Percentiles rank a stretch among this genome's conserved stretches.
Evolutionary conservation across 1,139 yeast species (phyloP).

Genomic region (Pichia inconspicua): DNA sequence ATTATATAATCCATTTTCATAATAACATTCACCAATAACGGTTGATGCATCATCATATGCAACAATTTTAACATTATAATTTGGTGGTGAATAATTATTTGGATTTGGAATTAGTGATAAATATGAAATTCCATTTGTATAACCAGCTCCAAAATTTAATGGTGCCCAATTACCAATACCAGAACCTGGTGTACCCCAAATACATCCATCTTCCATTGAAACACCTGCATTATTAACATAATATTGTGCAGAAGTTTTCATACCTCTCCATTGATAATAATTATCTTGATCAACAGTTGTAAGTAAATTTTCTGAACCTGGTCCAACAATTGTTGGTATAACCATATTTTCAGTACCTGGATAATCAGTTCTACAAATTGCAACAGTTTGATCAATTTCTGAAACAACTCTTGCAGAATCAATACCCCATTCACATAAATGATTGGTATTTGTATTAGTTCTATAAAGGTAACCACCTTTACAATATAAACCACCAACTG

Average conservation of each 20-base stretch:
- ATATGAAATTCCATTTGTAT: conserved; percentile 50
- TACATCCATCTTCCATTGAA: conserved; percentile 62
- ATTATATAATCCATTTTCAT: conserved; percentile 54
- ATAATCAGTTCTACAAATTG: conserved; percentile 80
- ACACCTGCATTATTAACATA: conserved; percentile 81
- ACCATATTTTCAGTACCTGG: conserved; percentile 89
- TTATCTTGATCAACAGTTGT: conserved; percentile 57
- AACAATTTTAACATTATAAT: conserved; percentile 62
- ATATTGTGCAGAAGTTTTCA: conserved; percentile 66
- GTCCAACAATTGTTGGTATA: conserved; percentile 62
- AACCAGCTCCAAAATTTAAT: conserved; percentile 71
- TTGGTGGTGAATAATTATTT: conserved; percentile 54
- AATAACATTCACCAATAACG: conserved; percentile 55
- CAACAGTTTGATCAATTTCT: conserved; percentile 49
- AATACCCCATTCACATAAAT: conserved; percentile 74
- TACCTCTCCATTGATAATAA: conserved; percentile 62
- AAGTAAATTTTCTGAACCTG: conserved; percentile 50
- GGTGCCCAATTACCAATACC: conserved; percentile 84
- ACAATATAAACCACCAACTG: conserved; percentile 74
- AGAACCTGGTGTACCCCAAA: conserved; percentile 62
- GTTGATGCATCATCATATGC: conserved; percentile 45
- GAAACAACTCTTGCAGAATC: conserved; percentile 54
- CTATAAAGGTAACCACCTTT: conserved; percentile 60
- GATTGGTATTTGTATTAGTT: conserved; percentile 48
- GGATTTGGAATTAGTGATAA: conserved; percentile 78